Evolutionary conservation across 192 early-diverging fungal species (phyloP), one percentile per base, ranked within the genome.

Genomic region (Coemansia sp.): DNA sequence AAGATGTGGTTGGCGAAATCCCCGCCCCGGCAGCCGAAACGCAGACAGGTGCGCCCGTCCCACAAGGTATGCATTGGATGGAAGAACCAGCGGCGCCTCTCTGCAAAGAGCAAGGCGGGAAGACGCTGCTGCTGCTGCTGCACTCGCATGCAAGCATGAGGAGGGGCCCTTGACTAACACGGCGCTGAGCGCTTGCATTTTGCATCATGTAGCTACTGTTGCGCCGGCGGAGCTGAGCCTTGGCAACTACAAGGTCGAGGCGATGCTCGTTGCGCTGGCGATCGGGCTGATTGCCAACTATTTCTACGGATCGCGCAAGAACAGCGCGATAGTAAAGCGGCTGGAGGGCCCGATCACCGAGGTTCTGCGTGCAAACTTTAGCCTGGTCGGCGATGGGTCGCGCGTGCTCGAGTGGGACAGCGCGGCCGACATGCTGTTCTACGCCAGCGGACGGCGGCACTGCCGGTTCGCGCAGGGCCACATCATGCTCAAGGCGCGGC

Each of bases 381-480:
- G 84, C 14, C 68, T 77, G 20, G 80, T 93, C 15, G 89, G 89
- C 25, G 78, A 86, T 50, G 80, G 80, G 2, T 54, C 37, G 35
- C 62, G 44, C 67, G 69, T 61, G 58, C 60, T 46, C 46, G 67
- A 70, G 58, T 58, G 80, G 50, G 91, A 93, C 60, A 85, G 85
- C 30, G 84, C 88, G 4, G 42, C 80, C 1, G 85, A 91, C 51
- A 86, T 81, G 69, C 57, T 91, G 17, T 78, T 92, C 30, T 91
- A 89, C 46, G 83, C 84, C 33, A 83, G 85, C 54, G 91, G 91
- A 3, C 77, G 91, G 6, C 63, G 80, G 14, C 53, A 81, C 60
- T 83, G 86, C 72, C 75, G 83, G 53, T 83, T 73, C 60, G 79
- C 79, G 3, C 85, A 89, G 50, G 86, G 87, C 22, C 83, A 70